phyloP scores from a whole-genome alignment of 805 yeast species.

The Debaryomyces tyrocola region DNA sequence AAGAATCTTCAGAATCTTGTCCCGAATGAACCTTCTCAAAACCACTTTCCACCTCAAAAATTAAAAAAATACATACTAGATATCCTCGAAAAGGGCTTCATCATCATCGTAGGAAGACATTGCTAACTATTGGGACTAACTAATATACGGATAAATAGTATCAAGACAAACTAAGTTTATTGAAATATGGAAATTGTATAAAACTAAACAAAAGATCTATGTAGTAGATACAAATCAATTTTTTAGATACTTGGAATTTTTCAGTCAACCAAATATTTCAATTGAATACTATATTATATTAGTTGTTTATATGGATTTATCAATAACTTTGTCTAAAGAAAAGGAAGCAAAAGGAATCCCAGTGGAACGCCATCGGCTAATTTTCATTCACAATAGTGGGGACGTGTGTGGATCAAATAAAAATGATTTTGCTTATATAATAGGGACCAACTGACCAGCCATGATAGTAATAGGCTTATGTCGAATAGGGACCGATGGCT shows the following conservation, averaged over 20 bases:
- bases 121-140: conserved; percentile 8
- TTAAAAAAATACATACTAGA: conserved; percentile 46
- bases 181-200: conserved; percentile 19
- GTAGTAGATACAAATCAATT: conserved; percentile 10
- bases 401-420: no score
- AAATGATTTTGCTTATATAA: no score
- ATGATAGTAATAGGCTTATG: no score
- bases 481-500: no score
- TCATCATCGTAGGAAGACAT: conserved; percentile 73
- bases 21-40: no score
- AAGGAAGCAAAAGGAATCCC: background rate
- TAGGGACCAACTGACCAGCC: no score
- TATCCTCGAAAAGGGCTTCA: conserved; percentile 91
- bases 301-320: background rate
- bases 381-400: no score
- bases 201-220: conserved; percentile 20
- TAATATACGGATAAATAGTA: conserved; percentile 10
- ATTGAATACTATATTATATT: background rate
- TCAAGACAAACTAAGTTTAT: conserved; percentile 14
- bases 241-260: background rate
- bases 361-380: background rate
- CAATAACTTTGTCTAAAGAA: background rate
- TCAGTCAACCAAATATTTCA: background rate
- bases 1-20: no score
- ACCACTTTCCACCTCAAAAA: background rate